Evolutionary conservation across 1,284 basidiomycete species (phyloP).

Genomic region (Ganoderma multipileum): DNA sequence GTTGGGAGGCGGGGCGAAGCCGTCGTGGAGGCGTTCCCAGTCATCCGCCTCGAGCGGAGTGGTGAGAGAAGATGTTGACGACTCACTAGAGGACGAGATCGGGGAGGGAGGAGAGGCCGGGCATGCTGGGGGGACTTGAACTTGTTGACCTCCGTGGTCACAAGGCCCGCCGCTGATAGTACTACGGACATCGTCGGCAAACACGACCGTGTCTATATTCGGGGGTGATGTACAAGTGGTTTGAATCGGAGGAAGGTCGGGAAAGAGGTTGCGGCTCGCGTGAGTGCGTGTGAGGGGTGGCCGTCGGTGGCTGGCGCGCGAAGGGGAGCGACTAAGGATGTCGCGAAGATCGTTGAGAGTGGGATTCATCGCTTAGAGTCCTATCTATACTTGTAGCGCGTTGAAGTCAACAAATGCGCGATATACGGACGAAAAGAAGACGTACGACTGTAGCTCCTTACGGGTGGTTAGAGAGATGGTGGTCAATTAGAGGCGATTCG

Average conservation of each 20-base stretch:
- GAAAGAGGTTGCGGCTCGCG: constrained; percentile 19
- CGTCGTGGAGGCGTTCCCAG: constrained; percentile 14
- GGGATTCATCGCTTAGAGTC: neutral
- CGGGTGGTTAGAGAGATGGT: neutral
- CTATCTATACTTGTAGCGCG: neutral
- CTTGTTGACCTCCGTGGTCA: constrained; percentile 7
- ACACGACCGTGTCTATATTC: neutral
- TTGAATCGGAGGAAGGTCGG: constrained; percentile 15
- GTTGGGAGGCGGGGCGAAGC: constrained; percentile 17
- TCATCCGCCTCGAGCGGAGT: constrained; percentile 14
- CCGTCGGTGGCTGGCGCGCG: constrained; percentile 22
- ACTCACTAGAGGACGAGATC: constrained; percentile 13
- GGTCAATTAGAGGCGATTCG: neutral
- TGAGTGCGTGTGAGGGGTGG: constrained; percentile 19
- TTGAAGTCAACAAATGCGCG: neutral
- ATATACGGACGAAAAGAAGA: neutral
- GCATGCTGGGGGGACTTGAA: constrained; percentile 20
- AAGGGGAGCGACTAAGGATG: constrained; percentile 16
- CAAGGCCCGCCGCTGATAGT: neutral
- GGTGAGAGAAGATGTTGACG: constrained; percentile 10
- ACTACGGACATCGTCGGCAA: neutral
- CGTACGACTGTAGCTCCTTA: neutral
- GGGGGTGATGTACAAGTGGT: neutral
- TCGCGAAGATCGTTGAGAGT: neutral
- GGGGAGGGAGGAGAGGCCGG: constrained; percentile 26